These are phyloP conservation scores for Fusarium marasasianum DNA, from an alignment of 2,329 filamentous ascomycete genomes.

Conservation along the genomic window DNA sequence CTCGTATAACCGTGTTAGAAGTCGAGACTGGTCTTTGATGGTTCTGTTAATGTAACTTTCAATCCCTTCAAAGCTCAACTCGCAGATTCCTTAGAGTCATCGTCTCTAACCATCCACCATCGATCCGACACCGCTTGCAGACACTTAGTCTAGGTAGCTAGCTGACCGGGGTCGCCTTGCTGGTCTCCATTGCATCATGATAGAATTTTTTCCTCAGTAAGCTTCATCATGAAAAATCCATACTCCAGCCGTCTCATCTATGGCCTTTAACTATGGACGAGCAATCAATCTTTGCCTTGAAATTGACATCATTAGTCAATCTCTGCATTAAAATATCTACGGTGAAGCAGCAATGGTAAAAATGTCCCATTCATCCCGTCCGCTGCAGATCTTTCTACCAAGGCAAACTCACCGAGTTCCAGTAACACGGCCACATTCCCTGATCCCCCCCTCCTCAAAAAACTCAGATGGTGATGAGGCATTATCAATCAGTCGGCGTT, in stretches of 20 bases:
- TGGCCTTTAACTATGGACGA: background rate
- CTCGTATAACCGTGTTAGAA: background rate
- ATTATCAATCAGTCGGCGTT: constrained; percentile 41
- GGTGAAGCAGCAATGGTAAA: background rate
- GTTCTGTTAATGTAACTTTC: background rate
- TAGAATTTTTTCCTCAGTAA: background rate
- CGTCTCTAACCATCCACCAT: background rate
- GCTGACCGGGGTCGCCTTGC: background rate
- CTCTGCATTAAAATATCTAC: background rate
- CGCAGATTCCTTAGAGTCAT: background rate
- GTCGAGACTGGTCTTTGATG: background rate
- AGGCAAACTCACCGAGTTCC: background rate
- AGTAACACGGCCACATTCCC: background rate
- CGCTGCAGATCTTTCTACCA: background rate
- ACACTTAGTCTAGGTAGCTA: background rate
- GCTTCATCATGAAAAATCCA: background rate
- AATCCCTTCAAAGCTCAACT: background rate
- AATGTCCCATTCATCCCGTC: background rate
- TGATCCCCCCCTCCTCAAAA: background rate
- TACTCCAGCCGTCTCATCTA: background rate
- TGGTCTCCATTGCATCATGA: background rate
- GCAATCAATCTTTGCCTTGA: background rate
- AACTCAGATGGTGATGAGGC: constrained; percentile 28
- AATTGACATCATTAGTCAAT: background rate
- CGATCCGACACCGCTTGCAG: background rate